A percentile compares a stretch with the other conserved stretches of the same genome.
Evolutionary conservation across 345 rosid species (phyloP).

Genomic region (Gossypium australe): DNA sequence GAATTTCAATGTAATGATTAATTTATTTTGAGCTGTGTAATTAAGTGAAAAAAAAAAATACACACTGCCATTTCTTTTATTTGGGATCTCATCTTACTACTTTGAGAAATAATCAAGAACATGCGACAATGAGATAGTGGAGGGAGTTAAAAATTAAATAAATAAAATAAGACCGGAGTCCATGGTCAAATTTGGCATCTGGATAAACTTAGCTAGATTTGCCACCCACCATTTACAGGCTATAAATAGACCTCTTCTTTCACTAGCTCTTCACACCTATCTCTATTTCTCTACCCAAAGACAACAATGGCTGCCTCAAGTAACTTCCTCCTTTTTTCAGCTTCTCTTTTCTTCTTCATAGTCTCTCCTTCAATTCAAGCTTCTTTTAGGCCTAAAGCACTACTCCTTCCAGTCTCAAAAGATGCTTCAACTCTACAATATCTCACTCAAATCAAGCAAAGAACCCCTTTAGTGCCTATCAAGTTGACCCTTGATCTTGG

Average conservation of each 20-base stretch:
- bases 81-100: too few relatives aligned
- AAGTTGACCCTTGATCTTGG: not conserved
- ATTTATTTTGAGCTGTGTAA: too few relatives aligned
- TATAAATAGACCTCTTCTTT: not conserved
- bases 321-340: not conserved
- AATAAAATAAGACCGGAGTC: not conserved
- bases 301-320: not conserved
- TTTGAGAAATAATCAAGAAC: too few relatives aligned
- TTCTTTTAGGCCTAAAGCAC: not conserved
- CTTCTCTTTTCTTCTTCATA: not conserved
- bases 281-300: not conserved
- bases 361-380: not conserved
- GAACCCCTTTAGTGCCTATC: conserved; percentile 1
- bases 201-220: not conserved
- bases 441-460: conserved; percentile 20
- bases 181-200: not conserved
- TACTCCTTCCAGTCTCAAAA: conserved; percentile 11
- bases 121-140: too few relatives aligned
- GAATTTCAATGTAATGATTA: too few relatives aligned
- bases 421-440: conserved; percentile 23
- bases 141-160: too few relatives aligned
- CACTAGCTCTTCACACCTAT: not conserved
- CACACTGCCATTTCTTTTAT: too few relatives aligned
- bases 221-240: not conserved
- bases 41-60: too few relatives aligned